Conservation (phyloP, 179 eudicot genomes). For the Beta macrorhiza region DNA sequence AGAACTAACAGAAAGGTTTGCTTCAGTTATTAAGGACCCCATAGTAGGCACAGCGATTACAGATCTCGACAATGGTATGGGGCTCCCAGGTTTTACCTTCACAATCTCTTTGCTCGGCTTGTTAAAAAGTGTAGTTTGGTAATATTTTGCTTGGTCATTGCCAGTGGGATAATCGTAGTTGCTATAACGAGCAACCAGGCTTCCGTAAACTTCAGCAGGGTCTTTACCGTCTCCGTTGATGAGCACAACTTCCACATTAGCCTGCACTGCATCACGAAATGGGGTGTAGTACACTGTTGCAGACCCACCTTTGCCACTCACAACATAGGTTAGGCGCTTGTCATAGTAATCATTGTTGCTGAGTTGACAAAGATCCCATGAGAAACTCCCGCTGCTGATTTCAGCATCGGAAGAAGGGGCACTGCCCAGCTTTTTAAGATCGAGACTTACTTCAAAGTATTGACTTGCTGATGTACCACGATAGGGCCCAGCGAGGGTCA, state of each 20-base stretch:
- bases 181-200: constrained; percentile 16
- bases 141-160: constrained; percentile 5
- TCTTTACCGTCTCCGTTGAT: constrained; percentile 6
- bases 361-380: constrained; percentile 9
- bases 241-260: constrained; percentile 20
- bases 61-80: constrained; percentile 11
- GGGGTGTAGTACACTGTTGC: constrained; percentile 23
- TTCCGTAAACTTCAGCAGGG: constrained; percentile 16
- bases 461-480: constrained; percentile 1
- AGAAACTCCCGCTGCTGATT: constrained; percentile 7
- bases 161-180: constrained; percentile 4
- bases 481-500: constrained; percentile 6
- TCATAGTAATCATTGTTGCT: constrained; percentile 8
- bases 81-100: constrained; percentile 7
- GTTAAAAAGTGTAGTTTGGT: constrained; percentile 8
- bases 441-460: background rate
- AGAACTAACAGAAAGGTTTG: background rate
- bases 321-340: background rate
- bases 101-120: constrained; percentile 1
- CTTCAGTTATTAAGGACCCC: constrained; percentile 7
- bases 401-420: constrained; percentile 1
- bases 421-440: constrained; percentile 8
- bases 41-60: constrained; percentile 17
- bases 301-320: constrained; percentile 9
- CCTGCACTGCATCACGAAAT: constrained; percentile 17